Evolutionary conservation across 2,329 filamentous ascomycete genomes (phyloP).

Genomic region (Alternaria hordeiaustralica): DNA sequence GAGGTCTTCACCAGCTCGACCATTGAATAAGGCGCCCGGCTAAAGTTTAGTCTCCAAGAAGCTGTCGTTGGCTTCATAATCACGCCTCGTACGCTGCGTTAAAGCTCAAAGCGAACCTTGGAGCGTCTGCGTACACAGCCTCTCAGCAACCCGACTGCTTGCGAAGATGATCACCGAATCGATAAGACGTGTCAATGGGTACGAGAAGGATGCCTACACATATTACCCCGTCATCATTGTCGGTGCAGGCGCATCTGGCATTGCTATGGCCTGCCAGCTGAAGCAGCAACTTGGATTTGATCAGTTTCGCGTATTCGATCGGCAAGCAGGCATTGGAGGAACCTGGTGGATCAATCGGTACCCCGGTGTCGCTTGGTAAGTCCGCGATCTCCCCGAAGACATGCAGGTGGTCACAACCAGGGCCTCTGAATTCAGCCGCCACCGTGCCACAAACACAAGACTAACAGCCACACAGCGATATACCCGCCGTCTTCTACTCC

Average conservation of each 20-base stretch:
- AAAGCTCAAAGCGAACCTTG: not conserved
- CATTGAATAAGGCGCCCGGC: not conserved
- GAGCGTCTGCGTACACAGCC: not conserved
- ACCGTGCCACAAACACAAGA: not conserved
- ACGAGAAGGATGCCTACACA: slow-evolving; percentile 48
- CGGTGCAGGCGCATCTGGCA: slow-evolving; percentile 67
- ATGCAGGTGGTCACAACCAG: not conserved
- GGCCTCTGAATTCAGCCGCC: not conserved
- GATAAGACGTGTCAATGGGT: slow-evolving; percentile 48
- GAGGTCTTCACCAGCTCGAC: not conserved
- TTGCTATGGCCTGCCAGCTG: slow-evolving; percentile 66
- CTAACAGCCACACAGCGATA: slow-evolving; percentile 41
- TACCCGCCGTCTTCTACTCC: slow-evolving; percentile 63
- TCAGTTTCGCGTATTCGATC: slow-evolving; percentile 68
- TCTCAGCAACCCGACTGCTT: not conserved
- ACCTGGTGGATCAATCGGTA: slow-evolving; percentile 71
- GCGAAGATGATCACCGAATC: slow-evolving; percentile 39
- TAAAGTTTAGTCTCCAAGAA: not conserved
- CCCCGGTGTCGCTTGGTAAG: slow-evolving; percentile 51
- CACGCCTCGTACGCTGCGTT: not conserved
- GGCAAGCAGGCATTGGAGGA: slow-evolving; percentile 64
- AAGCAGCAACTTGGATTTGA: slow-evolving; percentile 64
- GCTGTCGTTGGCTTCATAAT: not conserved
- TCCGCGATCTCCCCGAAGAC: not conserved
- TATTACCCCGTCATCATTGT: slow-evolving; percentile 62